phyloP scores from a whole-genome alignment of 2,329 filamentous ascomycete genomes.

The Fusarium tuaranense region DNA sequence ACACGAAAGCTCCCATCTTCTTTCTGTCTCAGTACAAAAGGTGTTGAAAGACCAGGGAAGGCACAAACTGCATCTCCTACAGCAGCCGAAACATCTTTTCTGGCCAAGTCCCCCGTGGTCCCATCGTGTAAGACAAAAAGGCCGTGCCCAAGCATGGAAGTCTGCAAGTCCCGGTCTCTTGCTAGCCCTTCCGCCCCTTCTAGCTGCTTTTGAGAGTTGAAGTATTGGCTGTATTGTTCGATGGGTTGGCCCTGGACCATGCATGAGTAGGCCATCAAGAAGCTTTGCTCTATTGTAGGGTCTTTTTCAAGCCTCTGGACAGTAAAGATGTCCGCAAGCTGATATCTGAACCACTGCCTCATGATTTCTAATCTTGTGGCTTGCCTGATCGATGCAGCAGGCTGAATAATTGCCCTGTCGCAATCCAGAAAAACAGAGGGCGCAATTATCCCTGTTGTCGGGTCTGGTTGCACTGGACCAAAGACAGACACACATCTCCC shows the following conservation, averaged over 20 bases:
- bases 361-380: neutral
- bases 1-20: neutral
- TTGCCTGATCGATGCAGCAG: neutral
- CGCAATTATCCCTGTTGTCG: rapidly evolving
- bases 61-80: conserved; percentile 12
- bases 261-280: conserved; percentile 20
- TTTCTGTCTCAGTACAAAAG: neutral
- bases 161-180: neutral
- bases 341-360: conserved; percentile 1
- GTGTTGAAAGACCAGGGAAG: neutral
- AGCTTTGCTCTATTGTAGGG: neutral
- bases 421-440: neutral
- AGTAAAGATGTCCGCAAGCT: conserved; percentile 14
- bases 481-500: conserved; percentile 3
- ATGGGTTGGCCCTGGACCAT: conserved; percentile 6
- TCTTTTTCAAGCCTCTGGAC: neutral
- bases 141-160: neutral
- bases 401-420: neutral
- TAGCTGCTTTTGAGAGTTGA: neutral
- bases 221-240: neutral
- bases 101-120: neutral
- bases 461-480: rapidly evolving
- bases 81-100: rapidly evolving
- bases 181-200: neutral
- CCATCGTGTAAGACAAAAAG: conserved; percentile 19